Evolutionary conservation across 768 basidiomycete genomes (phyloP), one percentile per base, ranked within the genome.

Genomic region (Boletus edulis): DNA sequence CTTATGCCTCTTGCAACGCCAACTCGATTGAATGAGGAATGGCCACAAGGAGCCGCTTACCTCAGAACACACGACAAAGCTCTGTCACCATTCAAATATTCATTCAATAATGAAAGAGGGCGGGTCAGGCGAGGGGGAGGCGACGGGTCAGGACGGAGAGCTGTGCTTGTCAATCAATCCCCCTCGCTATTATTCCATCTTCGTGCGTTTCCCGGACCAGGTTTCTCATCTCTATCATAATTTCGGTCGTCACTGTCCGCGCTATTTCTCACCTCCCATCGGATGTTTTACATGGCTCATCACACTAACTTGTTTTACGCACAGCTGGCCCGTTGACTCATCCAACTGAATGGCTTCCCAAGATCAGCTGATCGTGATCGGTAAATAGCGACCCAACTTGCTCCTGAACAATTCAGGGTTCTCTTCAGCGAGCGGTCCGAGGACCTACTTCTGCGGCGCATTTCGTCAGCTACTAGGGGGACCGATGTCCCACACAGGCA

Each of bases 341-440:
- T 54, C 45, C 31, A 14, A 34, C 27, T 6, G 13, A 15, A 42
- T 15, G 10, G 14, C 46, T 39, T 51, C 37, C 59, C 55, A 46
- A 62, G 60, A 47, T 57, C 51, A 32, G 11, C 46, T 7, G 46
- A 55, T 59, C 32, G 18, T 37, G 22, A 46, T 47, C 40, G 44
- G 45, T 15, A 46, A 47, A 35, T 14, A 35, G 34, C 53, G 46
- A 47, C 15, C 31, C 22, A 29, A 15, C 31, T 44, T 7, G 24
- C 32, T 5, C 27, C n/a, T n/a, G n/a, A n/a, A n/a, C 24, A 18
- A 35, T 52, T 52, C 24, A 27, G 17, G 17, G 39, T 40, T 42
- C 29, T 29, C 11, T 31, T 27, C 17, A 41, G 22, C 22, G 38
- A 17, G 48, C 48, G 47, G 44, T 58, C 56, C 56, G 51, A 53